A percentile compares a stretch with the other conserved stretches of the same genome.
Conservation (phyloP, 2,329 filamentous ascomycete genomes). For the Penicillium sp. region DNA sequence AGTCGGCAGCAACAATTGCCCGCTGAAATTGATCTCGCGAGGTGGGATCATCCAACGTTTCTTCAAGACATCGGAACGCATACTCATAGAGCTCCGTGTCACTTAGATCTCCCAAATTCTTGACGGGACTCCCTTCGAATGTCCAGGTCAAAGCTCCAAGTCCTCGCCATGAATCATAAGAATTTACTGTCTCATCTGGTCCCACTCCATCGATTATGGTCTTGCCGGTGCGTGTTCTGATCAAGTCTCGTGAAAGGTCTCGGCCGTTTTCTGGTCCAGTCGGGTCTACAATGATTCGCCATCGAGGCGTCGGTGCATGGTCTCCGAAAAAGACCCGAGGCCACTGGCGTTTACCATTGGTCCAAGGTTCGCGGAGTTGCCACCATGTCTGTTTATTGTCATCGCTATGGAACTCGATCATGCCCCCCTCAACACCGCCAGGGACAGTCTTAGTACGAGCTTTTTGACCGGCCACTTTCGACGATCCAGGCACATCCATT, state of each 20-base stretch:
- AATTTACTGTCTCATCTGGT: background rate
- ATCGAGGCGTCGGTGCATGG: conserved; percentile 12
- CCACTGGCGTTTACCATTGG: background rate
- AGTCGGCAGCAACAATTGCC: conserved; percentile 3
- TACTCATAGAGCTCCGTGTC: conserved; percentile 14
- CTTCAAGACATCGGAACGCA: conserved; percentile 18
- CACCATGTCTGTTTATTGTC: background rate
- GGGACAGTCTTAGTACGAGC: too few relatives aligned
- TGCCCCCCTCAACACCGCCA: too few relatives aligned
- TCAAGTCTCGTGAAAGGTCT: conserved; percentile 5
- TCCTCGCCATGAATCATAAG: conserved; percentile 6
- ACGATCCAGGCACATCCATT: too few relatives aligned
- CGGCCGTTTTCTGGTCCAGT: background rate
- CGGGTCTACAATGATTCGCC: conserved; percentile 2
- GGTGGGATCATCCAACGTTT: conserved; percentile 10
- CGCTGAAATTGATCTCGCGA: conserved; percentile 13
- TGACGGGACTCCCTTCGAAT: conserved; percentile 18
- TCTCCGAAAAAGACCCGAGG: conserved; percentile 11
- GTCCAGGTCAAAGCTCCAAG: conserved; percentile 12
- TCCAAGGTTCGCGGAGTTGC: background rate
- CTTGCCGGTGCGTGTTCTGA: conserved; percentile 6
- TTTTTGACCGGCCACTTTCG: too few relatives aligned
- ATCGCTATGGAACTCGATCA: too few relatives aligned
- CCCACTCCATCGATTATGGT: conserved; percentile 6
- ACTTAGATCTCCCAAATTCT: conserved; percentile 2